Conservation (phyloP, 305 asterid species). For the Rubia peregrina region DNA sequence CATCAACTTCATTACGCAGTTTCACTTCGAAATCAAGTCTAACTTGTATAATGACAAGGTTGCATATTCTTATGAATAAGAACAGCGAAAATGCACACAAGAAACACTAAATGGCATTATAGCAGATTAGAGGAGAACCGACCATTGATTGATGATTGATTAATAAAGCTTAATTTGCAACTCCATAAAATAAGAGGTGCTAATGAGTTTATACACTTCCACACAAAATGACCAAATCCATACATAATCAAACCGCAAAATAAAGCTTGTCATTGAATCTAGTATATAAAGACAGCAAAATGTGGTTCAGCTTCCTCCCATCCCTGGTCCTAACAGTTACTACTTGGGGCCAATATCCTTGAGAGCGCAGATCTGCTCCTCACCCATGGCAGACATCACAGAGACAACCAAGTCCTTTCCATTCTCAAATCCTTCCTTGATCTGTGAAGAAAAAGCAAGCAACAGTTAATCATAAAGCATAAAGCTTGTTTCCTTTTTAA, state of each 20-base stretch:
- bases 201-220: constrained; percentile 20
- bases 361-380: constrained; percentile 76
- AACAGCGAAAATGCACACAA: too few relatives aligned
- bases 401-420: constrained; percentile 81
- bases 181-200: constrained; percentile 12
- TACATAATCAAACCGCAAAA: constrained; percentile 20
- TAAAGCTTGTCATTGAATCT: constrained; percentile 14
- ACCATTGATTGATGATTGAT: constrained; percentile 14
- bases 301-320: constrained; percentile 31
- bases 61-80: too few relatives aligned
- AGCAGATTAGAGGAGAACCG: constrained; percentile 6
- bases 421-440: constrained; percentile 70
- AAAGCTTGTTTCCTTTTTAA: too few relatives aligned
- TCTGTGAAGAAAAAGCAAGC: constrained; percentile 29
- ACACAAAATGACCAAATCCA: constrained; percentile 13
- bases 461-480: not conserved
- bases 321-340: constrained; percentile 16
- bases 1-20: too few relatives aligned
- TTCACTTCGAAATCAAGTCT: too few relatives aligned
- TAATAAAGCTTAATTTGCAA: constrained; percentile 11
- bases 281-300: constrained; percentile 10
- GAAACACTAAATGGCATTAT: not conserved
- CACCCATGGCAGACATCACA: constrained; percentile 84
- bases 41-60: too few relatives aligned
- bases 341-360: constrained; percentile 83